Conservation (phyloP, 176 grass and related monocot species). For the Cenchrus americanus region DNA sequence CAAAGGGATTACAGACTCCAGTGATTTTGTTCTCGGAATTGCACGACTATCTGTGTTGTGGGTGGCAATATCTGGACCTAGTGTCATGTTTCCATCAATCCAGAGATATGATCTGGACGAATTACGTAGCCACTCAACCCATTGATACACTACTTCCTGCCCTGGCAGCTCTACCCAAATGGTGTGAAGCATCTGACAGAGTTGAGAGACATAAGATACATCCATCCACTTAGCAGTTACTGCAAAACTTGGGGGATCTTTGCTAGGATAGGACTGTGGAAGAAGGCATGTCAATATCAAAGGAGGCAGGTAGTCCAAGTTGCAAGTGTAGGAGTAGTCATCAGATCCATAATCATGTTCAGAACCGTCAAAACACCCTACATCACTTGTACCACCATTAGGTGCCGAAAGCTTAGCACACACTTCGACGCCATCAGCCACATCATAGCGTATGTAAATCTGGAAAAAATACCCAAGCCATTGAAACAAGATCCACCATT, state of each 20-base stretch:
- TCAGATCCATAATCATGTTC: conserved; percentile 24
- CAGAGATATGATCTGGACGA: conserved; percentile 46
- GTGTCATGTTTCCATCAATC: conserved; percentile 36
- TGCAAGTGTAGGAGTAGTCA: conserved; percentile 47
- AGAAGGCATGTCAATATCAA: conserved; percentile 59
- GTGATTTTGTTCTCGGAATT: conserved; percentile 34
- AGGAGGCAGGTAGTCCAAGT: conserved; percentile 55
- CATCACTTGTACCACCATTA: conserved; percentile 1
- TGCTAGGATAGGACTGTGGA: conserved; percentile 53
- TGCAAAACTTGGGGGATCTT: conserved; percentile 51
- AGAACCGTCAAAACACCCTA: not conserved
- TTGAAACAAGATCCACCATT: not conserved
- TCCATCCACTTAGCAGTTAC: conserved; percentile 64
- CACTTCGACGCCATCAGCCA: conserved; percentile 15
- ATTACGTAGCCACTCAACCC: conserved; percentile 63
- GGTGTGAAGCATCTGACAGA: conserved; percentile 60
- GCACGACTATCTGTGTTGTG: conserved; percentile 26
- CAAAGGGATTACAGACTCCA: conserved; percentile 52
- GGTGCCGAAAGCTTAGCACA: conserved; percentile 31
- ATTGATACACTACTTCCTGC: conserved; percentile 64
- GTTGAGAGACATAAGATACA: conserved; percentile 43
- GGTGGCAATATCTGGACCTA: conserved; percentile 37
- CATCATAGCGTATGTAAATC: conserved; percentile 39
- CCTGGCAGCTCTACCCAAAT: conserved; percentile 59
- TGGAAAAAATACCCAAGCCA: not conserved